phyloP scores from a whole-genome alignment of 257 asterid species.

The Perilla frutescens region DNA sequence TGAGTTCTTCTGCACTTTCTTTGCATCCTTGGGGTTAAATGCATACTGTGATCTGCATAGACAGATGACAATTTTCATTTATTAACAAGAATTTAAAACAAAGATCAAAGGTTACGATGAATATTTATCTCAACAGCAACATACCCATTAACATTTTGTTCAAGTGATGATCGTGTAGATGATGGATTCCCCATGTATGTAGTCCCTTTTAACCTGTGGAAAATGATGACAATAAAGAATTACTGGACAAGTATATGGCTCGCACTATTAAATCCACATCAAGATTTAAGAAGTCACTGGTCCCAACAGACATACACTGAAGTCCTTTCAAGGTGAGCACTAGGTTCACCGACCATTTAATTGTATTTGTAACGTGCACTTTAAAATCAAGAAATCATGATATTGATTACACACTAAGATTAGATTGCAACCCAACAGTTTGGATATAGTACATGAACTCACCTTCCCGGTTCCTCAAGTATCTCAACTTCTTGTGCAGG shows the following conservation, averaged over 20 bases:
- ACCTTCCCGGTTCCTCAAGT: slow-evolving; percentile 75
- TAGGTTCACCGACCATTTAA: background rate
- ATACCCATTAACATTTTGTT: slow-evolving; percentile 67
- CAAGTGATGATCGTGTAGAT: slow-evolving; percentile 48
- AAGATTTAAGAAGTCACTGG: background rate
- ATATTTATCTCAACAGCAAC: slow-evolving; percentile 20
- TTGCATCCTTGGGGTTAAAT: slow-evolving; percentile 82
- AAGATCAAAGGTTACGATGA: slow-evolving; percentile 2
- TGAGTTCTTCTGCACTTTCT: slow-evolving; percentile 48
- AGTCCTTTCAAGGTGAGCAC: slow-evolving; percentile 2
- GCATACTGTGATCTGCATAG: slow-evolving; percentile 68
- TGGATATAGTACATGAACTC: slow-evolving; percentile 20
- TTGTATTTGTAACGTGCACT: slow-evolving; percentile 24
- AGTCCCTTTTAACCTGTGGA: slow-evolving; percentile 53
- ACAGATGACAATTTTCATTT: slow-evolving; percentile 14
- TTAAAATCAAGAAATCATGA: slow-evolving; percentile 4
- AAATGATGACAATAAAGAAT: background rate
- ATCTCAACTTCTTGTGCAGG: slow-evolving; percentile 54
- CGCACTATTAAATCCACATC: slow-evolving; percentile 8
- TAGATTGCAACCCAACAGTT: slow-evolving; percentile 14
- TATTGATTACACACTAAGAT: slow-evolving; percentile 1
- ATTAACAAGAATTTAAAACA: slow-evolving; percentile 12
- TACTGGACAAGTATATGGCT: background rate
- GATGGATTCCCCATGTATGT: slow-evolving; percentile 50
- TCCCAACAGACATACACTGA: slow-evolving; percentile 10